phyloP scores from a whole-genome alignment of 1,284 basidiomycete genomes.

The Boletus chippewaensis region DNA sequence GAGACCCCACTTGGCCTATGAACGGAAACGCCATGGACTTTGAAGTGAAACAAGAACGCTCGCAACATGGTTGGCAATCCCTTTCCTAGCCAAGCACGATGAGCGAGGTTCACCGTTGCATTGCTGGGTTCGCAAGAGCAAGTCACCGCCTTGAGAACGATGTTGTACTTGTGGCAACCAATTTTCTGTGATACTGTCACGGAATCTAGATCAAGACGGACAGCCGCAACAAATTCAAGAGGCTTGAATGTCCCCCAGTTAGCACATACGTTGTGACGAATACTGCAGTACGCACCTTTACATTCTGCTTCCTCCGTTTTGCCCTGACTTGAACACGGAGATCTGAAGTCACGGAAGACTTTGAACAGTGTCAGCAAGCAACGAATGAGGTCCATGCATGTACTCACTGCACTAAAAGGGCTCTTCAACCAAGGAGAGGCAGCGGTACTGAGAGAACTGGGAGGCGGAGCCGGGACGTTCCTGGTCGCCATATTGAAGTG shows the following conservation, averaged over 20 bases:
- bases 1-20: constrained; percentile 19
- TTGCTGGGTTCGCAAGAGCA: constrained; percentile 43
- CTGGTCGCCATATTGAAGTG: constrained; percentile 10
- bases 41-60: constrained; percentile 42
- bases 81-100: constrained; percentile 49
- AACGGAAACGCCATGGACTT: constrained; percentile 34
- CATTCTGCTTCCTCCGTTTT: constrained; percentile 17
- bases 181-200: constrained; percentile 30
- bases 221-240: constrained; percentile 18
- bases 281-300: constrained; percentile 10
- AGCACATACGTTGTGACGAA: constrained; percentile 1
- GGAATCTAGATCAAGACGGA: constrained; percentile 20
- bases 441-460: constrained; percentile 3
- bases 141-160: constrained; percentile 37
- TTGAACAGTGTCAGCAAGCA: constrained; percentile 7
- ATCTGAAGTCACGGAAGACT: constrained; percentile 21
- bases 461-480: constrained; percentile 18
- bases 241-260: constrained; percentile 12
- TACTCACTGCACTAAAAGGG: constrained; percentile 27
- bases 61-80: constrained; percentile 35
- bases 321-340: constrained; percentile 3
- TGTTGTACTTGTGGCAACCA: constrained; percentile 33
- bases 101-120: constrained; percentile 39
- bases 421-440: constrained; percentile 30
- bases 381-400: neutral